Base-by-base conservation (phyloP, 2,329 filamentous ascomycete species). In the Epichloe glyceriae region DNA sequence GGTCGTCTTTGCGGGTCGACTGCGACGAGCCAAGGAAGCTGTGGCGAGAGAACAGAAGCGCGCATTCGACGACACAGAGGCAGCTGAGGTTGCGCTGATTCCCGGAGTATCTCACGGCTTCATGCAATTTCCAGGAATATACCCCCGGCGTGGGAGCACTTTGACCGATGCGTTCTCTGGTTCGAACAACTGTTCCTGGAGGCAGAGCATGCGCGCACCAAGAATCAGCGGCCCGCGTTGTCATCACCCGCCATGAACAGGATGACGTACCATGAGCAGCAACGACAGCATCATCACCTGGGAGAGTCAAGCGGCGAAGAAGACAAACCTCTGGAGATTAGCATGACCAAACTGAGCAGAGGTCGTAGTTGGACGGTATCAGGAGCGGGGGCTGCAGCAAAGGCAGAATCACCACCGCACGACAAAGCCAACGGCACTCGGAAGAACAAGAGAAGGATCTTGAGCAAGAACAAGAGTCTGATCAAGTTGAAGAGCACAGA, bases 41-140 rank as follows among this genome's bases (percentile, higher is more conserved):
- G 70, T 65, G 5, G 59, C 57, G 2, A 51, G 55, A 19, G 53
- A 54, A 20, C 33, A 56, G 47, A 44, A 50, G 10, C 52, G 51
- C 38, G 39, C 52, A 10, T 64, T 68, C 20, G 70, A 76, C 39
- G 68, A 70, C 12, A 61, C 58, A 11, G 66, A 67, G 69, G 37
- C 70, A 67, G 34, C 78, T 8, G 88, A 96, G 61, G 86, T 96
- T 1, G 79, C 82, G 17, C 73, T 97, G 22, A 83, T 98, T 4
- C 89, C 90, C 0, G 90, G 91, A 0, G 88, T 95, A 46, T 89
- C 83, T 4, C 93, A 98, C 61, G 93, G 93, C 1, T 98, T 98
- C 66, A 70, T 96, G 58, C 90, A 96, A 62, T 95, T 98, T 62
- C 88, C 88, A 0, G 75, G 80, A 1, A 73, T 96, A 3, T 98